Percentiles rank a stretch among this genome's conserved stretches.
Evolutionary conservation across 1,284 basidiomycete genomes (phyloP).

Genomic region (Irpex sp.): DNA sequence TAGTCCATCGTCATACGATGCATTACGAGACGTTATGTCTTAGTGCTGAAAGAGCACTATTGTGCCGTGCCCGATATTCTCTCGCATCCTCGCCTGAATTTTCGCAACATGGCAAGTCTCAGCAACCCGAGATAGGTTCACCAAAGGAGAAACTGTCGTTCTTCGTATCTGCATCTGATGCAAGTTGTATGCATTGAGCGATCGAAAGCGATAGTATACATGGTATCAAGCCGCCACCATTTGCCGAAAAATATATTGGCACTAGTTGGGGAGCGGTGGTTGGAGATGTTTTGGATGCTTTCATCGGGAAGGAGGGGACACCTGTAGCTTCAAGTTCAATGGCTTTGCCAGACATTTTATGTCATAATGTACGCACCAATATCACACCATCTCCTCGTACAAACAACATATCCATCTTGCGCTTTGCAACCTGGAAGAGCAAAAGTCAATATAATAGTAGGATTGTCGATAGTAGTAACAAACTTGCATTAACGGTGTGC

Average conservation of each 20-base stretch:
- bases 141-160: background rate
- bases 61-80: too few species aligned
- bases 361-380: slow-evolving; percentile 53
- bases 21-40: too few species aligned
- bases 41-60: too few species aligned
- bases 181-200: background rate
- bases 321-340: slow-evolving; percentile 37
- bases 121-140: too few species aligned
- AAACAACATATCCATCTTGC: slow-evolving; percentile 98
- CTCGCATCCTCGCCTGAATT: too few species aligned
- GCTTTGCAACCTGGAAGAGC: slow-evolving; percentile 74
- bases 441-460: background rate
- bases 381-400: slow-evolving; percentile 96
- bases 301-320: slow-evolving; percentile 66
- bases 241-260: slow-evolving; percentile 9
- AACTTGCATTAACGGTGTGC: slow-evolving; percentile 60
- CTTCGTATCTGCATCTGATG: background rate
- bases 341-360: background rate
- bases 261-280: background rate
- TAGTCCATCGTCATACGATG: background rate
- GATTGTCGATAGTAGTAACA: too few species aligned
- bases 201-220: background rate
- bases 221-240: background rate
- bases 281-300: background rate
- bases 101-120: too few species aligned